Base-by-base conservation (phyloP, 306 rosid species). In the Fagus crenata region DNA sequence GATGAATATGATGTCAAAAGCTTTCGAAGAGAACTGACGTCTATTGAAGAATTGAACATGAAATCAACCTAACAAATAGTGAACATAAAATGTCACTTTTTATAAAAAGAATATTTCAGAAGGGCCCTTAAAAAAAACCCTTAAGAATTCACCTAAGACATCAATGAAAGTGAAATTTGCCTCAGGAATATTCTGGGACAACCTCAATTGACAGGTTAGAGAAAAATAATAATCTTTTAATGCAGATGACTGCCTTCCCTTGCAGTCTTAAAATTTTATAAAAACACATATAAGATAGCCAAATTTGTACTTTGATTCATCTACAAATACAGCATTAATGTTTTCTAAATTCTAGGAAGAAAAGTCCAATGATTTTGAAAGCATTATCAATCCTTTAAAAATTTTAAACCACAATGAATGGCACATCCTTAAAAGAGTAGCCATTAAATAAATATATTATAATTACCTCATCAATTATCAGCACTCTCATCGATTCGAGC, bases 401-500 rank as follows among this genome's bases (percentile, higher is more conserved):
- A 64, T 31, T 28, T 51, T 8, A 4, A 7, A 49, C 1, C 14
- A 22, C 37, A 74, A 12, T 3, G 12, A 1, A 5, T 49, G 67
- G 6, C 9, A 2, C 4, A 8, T 31, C 77, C 11, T 8, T 51
- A 58, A 17, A 69, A 63, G 14, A 46, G 32, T 67, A 12, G 42
- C 15, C 11, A 1, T n/a, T 31, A 4, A 31, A 4, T 3, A 70
- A 70, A 33, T 4, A 33, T 17, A 13, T n/a, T 64, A 9, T 39
- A 51, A 70, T 77, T 87, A 92, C 98, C 97, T 95, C 99, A 73
- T 95, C 99, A 78, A 95, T 92, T 69, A 92, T 89, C 77, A 95
- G 82, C 83, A 89, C 92, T 67, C 68, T 82, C 86, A 95, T 75
- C 39, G 96, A 82, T 53, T 86, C 90, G 72, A 95, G 97, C 75